Conservation (phyloP, 2,329 filamentous ascomycete species). For the Cladophialophora exuberans region DNA sequence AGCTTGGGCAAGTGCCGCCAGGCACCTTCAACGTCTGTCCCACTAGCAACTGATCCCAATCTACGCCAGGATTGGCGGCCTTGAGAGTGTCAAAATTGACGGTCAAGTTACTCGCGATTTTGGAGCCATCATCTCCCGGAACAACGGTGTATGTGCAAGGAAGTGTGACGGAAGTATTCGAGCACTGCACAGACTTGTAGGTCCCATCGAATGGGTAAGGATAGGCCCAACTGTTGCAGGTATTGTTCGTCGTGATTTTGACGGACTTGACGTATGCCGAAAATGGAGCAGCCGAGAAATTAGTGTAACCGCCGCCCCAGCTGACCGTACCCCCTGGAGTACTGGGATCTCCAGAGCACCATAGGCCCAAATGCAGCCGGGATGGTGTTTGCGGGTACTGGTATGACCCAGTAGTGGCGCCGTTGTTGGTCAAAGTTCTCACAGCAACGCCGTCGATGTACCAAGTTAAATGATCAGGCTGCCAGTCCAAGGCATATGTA, state of each 20-base stretch:
- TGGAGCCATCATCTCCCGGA: slow-evolving; percentile 29
- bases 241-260: slow-evolving; percentile 77
- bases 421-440: slow-evolving; percentile 74
- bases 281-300: slow-evolving; percentile 68
- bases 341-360: slow-evolving; percentile 81
- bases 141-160: slow-evolving; percentile 31
- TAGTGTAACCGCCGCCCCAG: slow-evolving; percentile 76
- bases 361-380: slow-evolving; percentile 90
- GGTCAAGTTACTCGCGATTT: slow-evolving; percentile 27
- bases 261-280: slow-evolving; percentile 72
- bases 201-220: slow-evolving; percentile 70
- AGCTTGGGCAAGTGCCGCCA: slow-evolving; percentile 18
- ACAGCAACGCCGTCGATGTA: slow-evolving; percentile 77
- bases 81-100: slow-evolving; percentile 25
- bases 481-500: slow-evolving; percentile 92
- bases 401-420: slow-evolving; percentile 58
- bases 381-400: slow-evolving; percentile 89
- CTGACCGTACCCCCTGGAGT: slow-evolving; percentile 82
- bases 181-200: slow-evolving; percentile 74
- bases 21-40: slow-evolving; percentile 28
- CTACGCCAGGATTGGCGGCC: slow-evolving; percentile 26
- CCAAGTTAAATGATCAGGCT: slow-evolving; percentile 82
- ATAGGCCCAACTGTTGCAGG: slow-evolving; percentile 82
- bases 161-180: slow-evolving; percentile 29
- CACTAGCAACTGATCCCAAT: slow-evolving; percentile 29